Evolutionary conservation across 2,329 filamentous ascomycete genomes (phyloP).

Genomic region (Passalora sequoiae): DNA sequence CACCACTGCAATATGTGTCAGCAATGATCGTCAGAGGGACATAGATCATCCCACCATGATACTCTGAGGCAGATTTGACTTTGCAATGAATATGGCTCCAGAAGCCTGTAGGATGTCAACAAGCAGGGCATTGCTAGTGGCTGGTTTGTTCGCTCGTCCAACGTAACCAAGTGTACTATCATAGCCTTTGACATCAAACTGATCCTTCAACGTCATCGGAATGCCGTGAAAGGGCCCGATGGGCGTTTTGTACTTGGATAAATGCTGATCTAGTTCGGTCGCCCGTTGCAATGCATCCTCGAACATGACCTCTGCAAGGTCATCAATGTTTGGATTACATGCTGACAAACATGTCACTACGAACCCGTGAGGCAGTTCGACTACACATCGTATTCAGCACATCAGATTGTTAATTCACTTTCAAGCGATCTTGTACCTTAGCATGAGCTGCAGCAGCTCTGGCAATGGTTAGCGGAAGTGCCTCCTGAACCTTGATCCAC

Average conservation of each 20-base stretch:
- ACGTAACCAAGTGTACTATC: conserved; percentile 53
- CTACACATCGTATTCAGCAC: neutral
- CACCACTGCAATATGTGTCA: conserved; percentile 40
- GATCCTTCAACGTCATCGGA: conserved; percentile 49
- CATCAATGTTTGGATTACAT: neutral
- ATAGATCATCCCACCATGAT: conserved; percentile 39
- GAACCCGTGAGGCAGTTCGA: neutral
- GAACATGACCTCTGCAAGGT: conserved; percentile 49
- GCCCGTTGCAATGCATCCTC: conserved; percentile 49
- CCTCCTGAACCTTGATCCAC: no score
- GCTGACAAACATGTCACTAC: neutral
- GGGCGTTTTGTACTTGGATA: conserved; percentile 42
- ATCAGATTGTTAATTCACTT: neutral
- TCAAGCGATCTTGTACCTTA: neutral
- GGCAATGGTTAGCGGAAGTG: no score
- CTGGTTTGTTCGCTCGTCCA: conserved; percentile 46
- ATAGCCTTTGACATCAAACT: conserved; percentile 50
- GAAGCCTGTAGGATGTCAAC: conserved; percentile 46
- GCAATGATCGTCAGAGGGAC: conserved; percentile 14
- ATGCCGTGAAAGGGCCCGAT: conserved; percentile 35
- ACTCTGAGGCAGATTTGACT: conserved; percentile 49
- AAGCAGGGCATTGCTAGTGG: conserved; percentile 46
- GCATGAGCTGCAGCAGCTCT: neutral
- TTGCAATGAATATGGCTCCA: conserved; percentile 51
- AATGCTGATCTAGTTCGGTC: conserved; percentile 46